Percentiles rank a stretch among this genome's conserved stretches.
Conservation (phyloP, 257 asterid genomes). For the Nicotiana paniculata region DNA sequence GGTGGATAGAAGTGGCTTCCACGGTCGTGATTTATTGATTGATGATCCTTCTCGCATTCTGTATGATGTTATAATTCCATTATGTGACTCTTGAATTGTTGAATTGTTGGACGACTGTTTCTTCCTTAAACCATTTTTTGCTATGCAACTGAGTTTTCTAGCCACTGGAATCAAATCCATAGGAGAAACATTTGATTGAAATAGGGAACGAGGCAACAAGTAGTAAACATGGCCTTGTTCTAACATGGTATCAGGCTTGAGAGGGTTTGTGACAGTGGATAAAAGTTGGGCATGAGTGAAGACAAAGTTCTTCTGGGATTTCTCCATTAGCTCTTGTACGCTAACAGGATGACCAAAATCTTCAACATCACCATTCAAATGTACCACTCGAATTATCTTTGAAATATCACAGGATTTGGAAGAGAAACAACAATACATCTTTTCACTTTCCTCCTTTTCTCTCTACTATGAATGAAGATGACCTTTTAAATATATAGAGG, state of each 20-base stretch:
- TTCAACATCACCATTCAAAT: slow-evolving; percentile 36
- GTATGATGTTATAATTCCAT: background rate
- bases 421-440: background rate
- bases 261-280: slow-evolving; percentile 29
- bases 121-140: slow-evolving; percentile 2
- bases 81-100: background rate
- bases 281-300: slow-evolving; percentile 43
- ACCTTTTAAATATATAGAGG: background rate
- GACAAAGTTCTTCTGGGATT: slow-evolving; percentile 28
- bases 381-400: slow-evolving; percentile 30
- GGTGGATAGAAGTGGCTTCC: slow-evolving; percentile 59
- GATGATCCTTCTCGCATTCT: background rate
- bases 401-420: background rate
- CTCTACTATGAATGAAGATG: background rate
- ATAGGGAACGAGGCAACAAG: slow-evolving; percentile 39
- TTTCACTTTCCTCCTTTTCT: background rate
- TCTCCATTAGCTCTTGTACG: slow-evolving; percentile 33
- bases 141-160: slow-evolving; percentile 33
- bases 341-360: slow-evolving; percentile 35
- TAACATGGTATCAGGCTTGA: slow-evolving; percentile 19
- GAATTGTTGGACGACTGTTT: background rate
- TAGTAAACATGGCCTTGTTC: slow-evolving; percentile 41
- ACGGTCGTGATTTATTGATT: slow-evolving; percentile 14
- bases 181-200: slow-evolving; percentile 38
- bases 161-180: slow-evolving; percentile 43